Evolutionary conservation across 805 yeast genomes (phyloP).

Genomic region (Vanderwaltozyma polyspora): DNA sequence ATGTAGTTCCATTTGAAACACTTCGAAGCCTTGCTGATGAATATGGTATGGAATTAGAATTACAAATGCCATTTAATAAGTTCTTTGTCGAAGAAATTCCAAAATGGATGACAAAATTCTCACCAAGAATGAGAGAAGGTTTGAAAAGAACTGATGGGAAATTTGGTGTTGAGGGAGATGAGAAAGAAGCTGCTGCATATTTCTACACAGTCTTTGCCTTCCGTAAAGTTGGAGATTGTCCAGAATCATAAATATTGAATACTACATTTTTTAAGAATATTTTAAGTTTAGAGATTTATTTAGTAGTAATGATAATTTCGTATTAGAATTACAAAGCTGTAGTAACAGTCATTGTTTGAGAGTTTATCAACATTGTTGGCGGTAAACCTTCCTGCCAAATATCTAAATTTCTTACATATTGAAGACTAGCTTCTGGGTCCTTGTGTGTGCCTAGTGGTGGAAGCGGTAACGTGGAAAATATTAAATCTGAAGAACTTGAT

Average conservation of each 20-base stretch:
- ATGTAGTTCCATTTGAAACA: constrained; percentile 87
- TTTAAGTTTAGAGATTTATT: too few species aligned
- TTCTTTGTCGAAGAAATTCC: constrained; percentile 75
- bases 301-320: too few species aligned
- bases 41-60: constrained; percentile 60
- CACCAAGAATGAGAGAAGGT: constrained; percentile 53
- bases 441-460: constrained; percentile 77
- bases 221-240: constrained; percentile 38
- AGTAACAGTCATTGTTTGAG: constrained; percentile 93
- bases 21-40: constrained; percentile 77
- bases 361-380: constrained; percentile 71
- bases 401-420: constrained; percentile 65
- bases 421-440: constrained; percentile 54
- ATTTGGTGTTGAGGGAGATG: constrained; percentile 80
- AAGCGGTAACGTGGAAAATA: constrained; percentile 83
- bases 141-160: constrained; percentile 69
- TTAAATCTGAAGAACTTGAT: constrained; percentile 52
- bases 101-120: constrained; percentile 43
- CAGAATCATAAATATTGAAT: background rate
- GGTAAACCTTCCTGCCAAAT: constrained; percentile 77
- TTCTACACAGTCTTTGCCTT: constrained; percentile 79
- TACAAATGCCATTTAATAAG: constrained; percentile 68
- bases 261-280: too few species aligned
- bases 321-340: constrained; percentile 78
- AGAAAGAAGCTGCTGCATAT: constrained; percentile 78